Base-by-base conservation (phyloP, 805 yeast genomes). In the Wickerhamiella australiensis region DNA sequence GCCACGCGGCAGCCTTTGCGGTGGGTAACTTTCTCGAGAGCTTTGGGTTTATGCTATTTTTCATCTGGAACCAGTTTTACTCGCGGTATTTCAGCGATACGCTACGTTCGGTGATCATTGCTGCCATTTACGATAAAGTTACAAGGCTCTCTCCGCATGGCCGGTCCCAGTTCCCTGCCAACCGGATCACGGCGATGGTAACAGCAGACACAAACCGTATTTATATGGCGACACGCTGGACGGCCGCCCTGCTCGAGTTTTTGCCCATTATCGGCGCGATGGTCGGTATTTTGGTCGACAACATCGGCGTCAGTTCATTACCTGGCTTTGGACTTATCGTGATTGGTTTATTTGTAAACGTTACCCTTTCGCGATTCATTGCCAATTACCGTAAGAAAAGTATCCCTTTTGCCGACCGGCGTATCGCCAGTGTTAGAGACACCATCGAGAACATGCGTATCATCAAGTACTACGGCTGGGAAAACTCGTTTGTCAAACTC, bases 391-490 rank as follows among this genome's bases (percentile, higher is more conserved):
- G 96, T 60, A 68, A 66, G 22, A 62, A 64, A n/a, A 79, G 85
- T 9, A 78, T 77, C 50, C 66, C 65, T 1, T 76, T 68, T 58
- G 87, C 95, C 3, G 97, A 88, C 63, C 64, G 68, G 15, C 78
- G 97, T 60, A 85, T 88, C 21, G 73, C 78, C 43, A 71, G 77
- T 44, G 79, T 86, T 63, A 80, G 85, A 55, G 97, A 88, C 63
- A 76, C 86, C 27, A 69, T 88, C 54, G 78, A 75, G 60, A 78
- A 82, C 56, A 76, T 88, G 73, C 85, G 84, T 59, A 74, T 82
- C 61, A 84, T 88, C 64, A 88, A 88, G 68, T 84, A 75, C 62
- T 88, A 87, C 62, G 85, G 94, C 1, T 88, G 96, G 96, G 96
- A 88, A 65, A 71, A 71, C 27, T 87, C 96, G 0, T 88, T 85